Evolutionary conservation across 495 filamentous ascomycete genomes (phyloP), one percentile per base, ranked within the genome.

Genomic region (Tuber calosporum): DNA sequence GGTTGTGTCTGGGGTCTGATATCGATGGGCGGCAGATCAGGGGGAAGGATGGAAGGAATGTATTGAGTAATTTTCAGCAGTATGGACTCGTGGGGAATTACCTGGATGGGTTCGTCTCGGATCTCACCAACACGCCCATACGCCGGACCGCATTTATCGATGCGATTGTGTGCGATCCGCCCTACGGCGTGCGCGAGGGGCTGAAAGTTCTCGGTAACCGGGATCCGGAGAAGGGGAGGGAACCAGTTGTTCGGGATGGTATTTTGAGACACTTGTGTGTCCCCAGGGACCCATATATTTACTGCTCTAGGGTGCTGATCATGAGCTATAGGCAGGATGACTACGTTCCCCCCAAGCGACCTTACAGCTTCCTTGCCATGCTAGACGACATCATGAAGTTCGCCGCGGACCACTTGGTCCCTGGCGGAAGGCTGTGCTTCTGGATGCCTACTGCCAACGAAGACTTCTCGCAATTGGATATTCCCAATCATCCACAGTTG

Each of bases 371-470:
- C 77, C 85, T 89, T 45, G 90, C 92, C 7, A 91, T 99, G 89
- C 86, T 96, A 68, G 90, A 91, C 78, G 93, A 97, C 82, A 91
- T 99, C 67, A 86, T 98, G 17, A 85, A 89, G 39, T 99, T 98
- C 79, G 88, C 93, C 0, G 87, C 89, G 0, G 83, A 86, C 19
- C 89, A 87, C n/a, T 85, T 99, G 4, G 92, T 97, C n/a, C 89
- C 92, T 42, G 84, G 88, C 74, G 96, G 93, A 0, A 85, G 95
- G 66, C 80, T 99, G 2, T 91, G 89, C 13, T 93, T 99, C 85
- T 99, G 95, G 95, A 97, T 98, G 93, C 95, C 95, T 0, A 96
- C 93, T 1, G 89, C 92, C 1, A 94, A 92, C 80, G 93, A 95
- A 69, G 87, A 89, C 71, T 87, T 87, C 39, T 85, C 87, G 15